Conservation (phyloP, 129 eudicot species). For the Arctium minus region DNA sequence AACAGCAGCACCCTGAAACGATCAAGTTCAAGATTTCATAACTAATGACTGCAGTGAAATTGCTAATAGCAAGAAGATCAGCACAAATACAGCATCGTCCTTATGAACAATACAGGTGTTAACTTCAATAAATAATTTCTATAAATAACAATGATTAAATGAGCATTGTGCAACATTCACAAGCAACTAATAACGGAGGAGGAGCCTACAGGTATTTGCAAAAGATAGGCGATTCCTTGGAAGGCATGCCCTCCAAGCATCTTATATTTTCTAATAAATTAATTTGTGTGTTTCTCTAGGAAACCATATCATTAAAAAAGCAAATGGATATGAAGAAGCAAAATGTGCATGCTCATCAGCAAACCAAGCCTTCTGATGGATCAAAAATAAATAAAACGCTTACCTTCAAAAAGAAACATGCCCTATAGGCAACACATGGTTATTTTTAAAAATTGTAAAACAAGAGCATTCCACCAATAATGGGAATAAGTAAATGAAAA, state of each 20-base stretch:
- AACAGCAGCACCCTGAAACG: constrained; percentile 66
- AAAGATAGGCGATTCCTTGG: background rate
- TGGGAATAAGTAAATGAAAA: too few species aligned
- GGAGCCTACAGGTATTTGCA: background rate
- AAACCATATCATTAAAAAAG: background rate
- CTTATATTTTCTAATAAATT: background rate
- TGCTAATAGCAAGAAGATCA: constrained; percentile 8
- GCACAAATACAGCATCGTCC: constrained; percentile 5
- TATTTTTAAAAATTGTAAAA: too few species aligned
- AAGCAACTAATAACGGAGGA: background rate
- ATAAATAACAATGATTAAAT: background rate
- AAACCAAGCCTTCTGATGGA: too few species aligned
- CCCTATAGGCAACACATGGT: too few species aligned
- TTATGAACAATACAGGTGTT: background rate
- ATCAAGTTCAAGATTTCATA: constrained; percentile 3
- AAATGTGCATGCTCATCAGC: too few species aligned
- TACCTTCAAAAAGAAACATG: too few species aligned
- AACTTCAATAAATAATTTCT: background rate
- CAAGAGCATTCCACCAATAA: too few species aligned
- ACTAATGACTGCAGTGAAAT: constrained; percentile 6
- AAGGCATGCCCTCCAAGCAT: background rate
- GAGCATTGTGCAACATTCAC: background rate
- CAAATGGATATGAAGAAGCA: too few species aligned
- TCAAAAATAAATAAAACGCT: too few species aligned
- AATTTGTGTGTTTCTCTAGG: background rate